A percentile compares a stretch with the other conserved stretches of the same genome.
These are phyloP conservation scores for Malus hybrid DNA, from an alignment of 331 rosid species.

Conservation along the genomic window DNA sequence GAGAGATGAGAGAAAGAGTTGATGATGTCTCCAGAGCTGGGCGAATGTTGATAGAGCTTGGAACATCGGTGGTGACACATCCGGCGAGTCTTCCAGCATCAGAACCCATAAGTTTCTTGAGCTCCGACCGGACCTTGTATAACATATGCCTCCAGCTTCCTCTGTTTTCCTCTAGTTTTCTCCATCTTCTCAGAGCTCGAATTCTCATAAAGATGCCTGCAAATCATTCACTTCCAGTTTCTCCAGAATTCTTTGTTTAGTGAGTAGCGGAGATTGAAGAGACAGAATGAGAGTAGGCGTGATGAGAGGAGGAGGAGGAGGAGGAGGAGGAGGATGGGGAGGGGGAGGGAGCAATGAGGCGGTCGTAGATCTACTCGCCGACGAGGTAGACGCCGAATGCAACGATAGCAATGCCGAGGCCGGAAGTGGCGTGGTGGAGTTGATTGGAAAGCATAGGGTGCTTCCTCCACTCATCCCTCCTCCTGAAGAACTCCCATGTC, in stretches of 20 bases:
- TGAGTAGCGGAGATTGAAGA: constrained; percentile 41
- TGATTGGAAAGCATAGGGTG: constrained; percentile 83
- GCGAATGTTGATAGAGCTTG: too few species aligned
- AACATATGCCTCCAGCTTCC: too few species aligned
- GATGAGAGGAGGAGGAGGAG: constrained; percentile 3
- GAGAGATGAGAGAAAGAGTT: too few species aligned
- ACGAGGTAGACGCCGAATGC: constrained; percentile 85
- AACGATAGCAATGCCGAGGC: constrained; percentile 86
- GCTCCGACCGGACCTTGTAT: too few species aligned
- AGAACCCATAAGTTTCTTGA: too few species aligned
- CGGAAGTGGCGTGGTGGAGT: constrained; percentile 84
- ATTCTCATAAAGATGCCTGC: too few species aligned
- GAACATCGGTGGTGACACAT: too few species aligned
- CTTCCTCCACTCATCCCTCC: constrained; percentile 97
- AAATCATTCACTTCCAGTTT: too few species aligned
- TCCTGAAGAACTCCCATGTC: constrained; percentile 77
- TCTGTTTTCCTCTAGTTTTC: too few species aligned
- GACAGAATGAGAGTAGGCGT: constrained; percentile 9
- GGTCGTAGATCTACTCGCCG: constrained; percentile 70
- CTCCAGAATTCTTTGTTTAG: constrained; percentile 12
- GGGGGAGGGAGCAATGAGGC: constrained; percentile 30
- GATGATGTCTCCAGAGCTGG: too few species aligned
- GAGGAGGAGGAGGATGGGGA: constrained; percentile 9
- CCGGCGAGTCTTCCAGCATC: too few species aligned
- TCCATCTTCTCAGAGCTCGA: too few species aligned